phyloP scores from a whole-genome alignment of 768 basidiomycete species.

The Candolleomyces efflorescens region DNA sequence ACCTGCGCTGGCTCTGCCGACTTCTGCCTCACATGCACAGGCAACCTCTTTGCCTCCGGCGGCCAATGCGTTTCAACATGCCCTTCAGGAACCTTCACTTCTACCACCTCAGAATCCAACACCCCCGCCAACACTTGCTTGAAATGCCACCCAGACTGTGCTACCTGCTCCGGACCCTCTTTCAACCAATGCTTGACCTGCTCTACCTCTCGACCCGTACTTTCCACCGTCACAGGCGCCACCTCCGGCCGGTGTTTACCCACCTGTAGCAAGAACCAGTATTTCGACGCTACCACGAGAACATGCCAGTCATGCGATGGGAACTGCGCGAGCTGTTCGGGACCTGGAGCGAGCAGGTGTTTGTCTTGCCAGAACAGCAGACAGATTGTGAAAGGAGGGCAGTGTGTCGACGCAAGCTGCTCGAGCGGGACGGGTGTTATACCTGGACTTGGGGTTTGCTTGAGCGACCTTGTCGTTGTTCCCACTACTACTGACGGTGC shows the following conservation, averaged over 20 bases:
- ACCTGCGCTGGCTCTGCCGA: constrained; percentile 64
- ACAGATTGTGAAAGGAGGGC: constrained; percentile 58
- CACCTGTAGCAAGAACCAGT: constrained; percentile 66
- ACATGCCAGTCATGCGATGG: constrained; percentile 66
- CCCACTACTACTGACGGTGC: constrained; percentile 44
- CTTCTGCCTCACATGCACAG: constrained; percentile 71
- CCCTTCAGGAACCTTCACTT: constrained; percentile 63
- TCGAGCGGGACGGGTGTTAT: constrained; percentile 48
- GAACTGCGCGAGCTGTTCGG: constrained; percentile 76
- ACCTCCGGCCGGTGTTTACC: constrained; percentile 71
- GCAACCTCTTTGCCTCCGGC: constrained; percentile 59
- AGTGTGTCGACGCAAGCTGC: constrained; percentile 63
- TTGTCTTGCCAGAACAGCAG: constrained; percentile 67
- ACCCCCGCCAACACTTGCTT: constrained; percentile 61
- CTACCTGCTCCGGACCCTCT: constrained; percentile 64
- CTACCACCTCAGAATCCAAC: constrained; percentile 54
- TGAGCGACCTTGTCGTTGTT: constrained; percentile 62
- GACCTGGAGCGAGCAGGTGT: constrained; percentile 62
- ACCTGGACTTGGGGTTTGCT: constrained; percentile 72
- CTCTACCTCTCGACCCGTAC: constrained; percentile 62
- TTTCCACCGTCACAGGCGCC: constrained; percentile 16
- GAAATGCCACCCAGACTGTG: constrained; percentile 79
- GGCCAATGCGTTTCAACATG: constrained; percentile 74
- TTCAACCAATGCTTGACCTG: constrained; percentile 80
- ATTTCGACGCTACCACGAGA: constrained; percentile 59